phyloP scores from a whole-genome alignment of 371 early-diverging fungal species.

The Paraphysoderma sedebokerense region DNA sequence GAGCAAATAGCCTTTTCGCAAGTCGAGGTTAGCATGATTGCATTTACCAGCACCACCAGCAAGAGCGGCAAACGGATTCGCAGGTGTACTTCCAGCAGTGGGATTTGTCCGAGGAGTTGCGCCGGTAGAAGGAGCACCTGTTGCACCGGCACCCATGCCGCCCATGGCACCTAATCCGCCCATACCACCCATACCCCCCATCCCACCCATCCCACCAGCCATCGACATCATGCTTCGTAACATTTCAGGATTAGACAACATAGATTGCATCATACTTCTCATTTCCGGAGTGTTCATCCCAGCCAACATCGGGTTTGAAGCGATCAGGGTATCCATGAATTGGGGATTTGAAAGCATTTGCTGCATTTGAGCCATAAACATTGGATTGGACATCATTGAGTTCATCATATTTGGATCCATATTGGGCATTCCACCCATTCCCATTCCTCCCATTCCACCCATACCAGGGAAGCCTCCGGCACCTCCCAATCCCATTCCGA shows the following conservation, averaged over 20 bases:
- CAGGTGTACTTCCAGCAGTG: neutral
- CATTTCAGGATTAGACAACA: slow-evolving; percentile 66
- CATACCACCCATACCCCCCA: slow-evolving; percentile 12
- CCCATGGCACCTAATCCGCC: slow-evolving; percentile 4
- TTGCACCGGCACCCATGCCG: slow-evolving; percentile 17
- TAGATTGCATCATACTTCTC: slow-evolving; percentile 36
- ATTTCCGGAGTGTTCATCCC: slow-evolving; percentile 65
- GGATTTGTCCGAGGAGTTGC: neutral
- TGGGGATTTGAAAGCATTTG: slow-evolving; percentile 61
- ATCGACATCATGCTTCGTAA: slow-evolving; percentile 60
- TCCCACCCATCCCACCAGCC: slow-evolving; percentile 40
- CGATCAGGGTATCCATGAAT: slow-evolving; percentile 61
- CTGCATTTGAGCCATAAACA: slow-evolving; percentile 60
- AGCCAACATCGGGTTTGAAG: slow-evolving; percentile 61
- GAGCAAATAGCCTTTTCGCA: neutral
- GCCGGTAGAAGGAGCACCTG: slow-evolving; percentile 3
- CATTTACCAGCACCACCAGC: slow-evolving; percentile 17
- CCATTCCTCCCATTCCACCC: slow-evolving; percentile 34
- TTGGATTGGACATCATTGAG: slow-evolving; percentile 64
- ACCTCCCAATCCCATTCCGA: slow-evolving; percentile 7
- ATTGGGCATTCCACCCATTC: slow-evolving; percentile 19
- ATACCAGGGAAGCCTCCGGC: slow-evolving; percentile 8
- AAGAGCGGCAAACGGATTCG: slow-evolving; percentile 48
- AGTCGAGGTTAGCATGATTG: slow-evolving; percentile 2
- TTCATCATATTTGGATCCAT: slow-evolving; percentile 52